phyloP scores from a whole-genome alignment of 495 filamentous ascomycete species.

The Penicillium robsamsonii region DNA sequence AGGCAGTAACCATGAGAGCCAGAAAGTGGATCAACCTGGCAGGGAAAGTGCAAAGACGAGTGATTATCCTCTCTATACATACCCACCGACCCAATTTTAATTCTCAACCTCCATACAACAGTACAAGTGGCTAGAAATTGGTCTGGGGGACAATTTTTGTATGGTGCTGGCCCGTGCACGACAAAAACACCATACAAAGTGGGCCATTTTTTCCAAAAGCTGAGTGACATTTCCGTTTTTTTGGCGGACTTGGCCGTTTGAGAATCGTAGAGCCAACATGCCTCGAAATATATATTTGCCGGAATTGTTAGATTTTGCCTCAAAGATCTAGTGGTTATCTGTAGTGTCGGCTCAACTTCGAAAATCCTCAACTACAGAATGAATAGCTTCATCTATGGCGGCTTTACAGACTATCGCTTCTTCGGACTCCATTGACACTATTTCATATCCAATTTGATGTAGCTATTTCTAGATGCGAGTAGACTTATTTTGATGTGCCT shows the following conservation, averaged over 20 bases:
- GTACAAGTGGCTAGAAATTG: constrained; percentile 7
- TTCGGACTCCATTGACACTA: not conserved
- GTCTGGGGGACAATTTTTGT: constrained; percentile 10
- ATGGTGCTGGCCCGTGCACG: constrained; percentile 16
- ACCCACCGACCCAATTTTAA: constrained; percentile 20
- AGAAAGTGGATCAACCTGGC: constrained; percentile 10
- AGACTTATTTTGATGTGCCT: not conserved
- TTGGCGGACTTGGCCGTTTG: not conserved
- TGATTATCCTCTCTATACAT: constrained; percentile 16
- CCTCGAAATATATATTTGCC: too few species aligned
- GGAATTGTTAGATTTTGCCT: too few species aligned
- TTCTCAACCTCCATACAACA: not conserved
- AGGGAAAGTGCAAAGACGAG: constrained; percentile 2
- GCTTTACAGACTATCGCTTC: not conserved
- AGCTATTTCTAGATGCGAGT: not conserved
- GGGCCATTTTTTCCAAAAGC: not conserved
- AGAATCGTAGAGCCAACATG: not conserved
- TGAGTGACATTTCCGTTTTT: not conserved
- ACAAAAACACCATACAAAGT: not conserved
- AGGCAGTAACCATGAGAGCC: constrained; percentile 2
- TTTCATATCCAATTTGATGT: not conserved
- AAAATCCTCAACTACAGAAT: not conserved
- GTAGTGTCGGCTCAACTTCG: too few species aligned
- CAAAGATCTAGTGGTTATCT: too few species aligned
- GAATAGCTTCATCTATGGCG: not conserved